Evolutionary conservation across 352 stramenopile genomes (phyloP).

Genomic region (Peronospora belbahrii): DNA sequence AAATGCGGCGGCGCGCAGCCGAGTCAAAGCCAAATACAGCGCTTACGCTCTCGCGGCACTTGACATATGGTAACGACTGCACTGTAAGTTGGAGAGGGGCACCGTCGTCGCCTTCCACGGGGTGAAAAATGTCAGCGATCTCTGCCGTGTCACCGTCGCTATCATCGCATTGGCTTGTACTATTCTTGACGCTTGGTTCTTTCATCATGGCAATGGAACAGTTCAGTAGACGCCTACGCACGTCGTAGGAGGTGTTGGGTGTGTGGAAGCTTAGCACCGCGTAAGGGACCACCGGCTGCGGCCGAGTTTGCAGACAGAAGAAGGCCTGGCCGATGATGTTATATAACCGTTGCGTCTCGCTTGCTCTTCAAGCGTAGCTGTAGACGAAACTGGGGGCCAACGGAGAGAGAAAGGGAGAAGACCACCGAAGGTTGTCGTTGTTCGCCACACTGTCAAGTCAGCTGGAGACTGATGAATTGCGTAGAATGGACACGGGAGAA

Average conservation of each 20-base stretch:
- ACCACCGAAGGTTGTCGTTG: neutral
- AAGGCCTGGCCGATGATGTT: constrained; percentile 50
- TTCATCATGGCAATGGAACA: constrained; percentile 26
- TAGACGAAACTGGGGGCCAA: neutral
- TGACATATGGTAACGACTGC: constrained; percentile 70
- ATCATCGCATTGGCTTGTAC: constrained; percentile 4
- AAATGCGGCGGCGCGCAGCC: constrained; percentile 36
- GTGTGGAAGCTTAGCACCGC: constrained; percentile 19
- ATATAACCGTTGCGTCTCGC: constrained; percentile 15
- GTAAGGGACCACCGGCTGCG: constrained; percentile 28
- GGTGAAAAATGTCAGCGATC: constrained; percentile 11
- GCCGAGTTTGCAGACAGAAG: constrained; percentile 42
- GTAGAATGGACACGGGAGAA: constrained; percentile 19
- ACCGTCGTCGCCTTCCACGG: constrained; percentile 3
- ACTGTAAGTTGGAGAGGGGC: constrained; percentile 25
- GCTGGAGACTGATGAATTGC: constrained; percentile 14
- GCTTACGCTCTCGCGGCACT: constrained; percentile 42
- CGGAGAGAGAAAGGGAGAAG: neutral
- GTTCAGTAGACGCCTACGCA: constrained; percentile 19
- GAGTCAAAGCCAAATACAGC: constrained; percentile 52
- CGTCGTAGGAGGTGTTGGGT: constrained; percentile 8
- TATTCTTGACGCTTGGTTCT: constrained; percentile 15
- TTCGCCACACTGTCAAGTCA: constrained; percentile 4
- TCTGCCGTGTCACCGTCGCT: constrained; percentile 21
- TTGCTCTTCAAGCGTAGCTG: constrained; percentile 23